Evolutionary conservation across 495 filamentous ascomycete species (phyloP).

Genomic region (Neurospora sp.): DNA sequence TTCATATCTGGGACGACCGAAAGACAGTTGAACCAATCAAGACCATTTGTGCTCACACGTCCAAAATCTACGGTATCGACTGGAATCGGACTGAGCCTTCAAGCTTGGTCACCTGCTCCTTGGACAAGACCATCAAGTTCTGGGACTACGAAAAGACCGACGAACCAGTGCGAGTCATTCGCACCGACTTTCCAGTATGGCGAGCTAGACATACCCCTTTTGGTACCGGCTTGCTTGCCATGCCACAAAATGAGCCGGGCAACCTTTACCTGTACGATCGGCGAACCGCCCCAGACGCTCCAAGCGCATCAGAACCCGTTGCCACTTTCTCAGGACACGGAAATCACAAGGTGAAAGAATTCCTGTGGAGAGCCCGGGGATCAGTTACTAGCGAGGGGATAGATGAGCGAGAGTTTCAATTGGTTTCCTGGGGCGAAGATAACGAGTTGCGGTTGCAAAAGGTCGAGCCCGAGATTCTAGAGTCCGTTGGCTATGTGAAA

Average conservation of each 20-base stretch:
- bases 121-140: constrained; percentile 89
- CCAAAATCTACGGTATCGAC: constrained; percentile 92
- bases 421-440: constrained; percentile 90
- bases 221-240: constrained; percentile 75
- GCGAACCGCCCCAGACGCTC: constrained; percentile 30
- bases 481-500: constrained; percentile 66
- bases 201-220: constrained; percentile 91
- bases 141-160: constrained; percentile 69
- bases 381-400: constrained; percentile 52
- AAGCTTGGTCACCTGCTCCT: constrained; percentile 73
- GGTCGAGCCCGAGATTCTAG: constrained; percentile 52
- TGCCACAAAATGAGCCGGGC: constrained; percentile 81
- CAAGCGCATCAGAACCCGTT: constrained; percentile 44
- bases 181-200: constrained; percentile 83
- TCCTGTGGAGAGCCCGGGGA: constrained; percentile 81
- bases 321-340: constrained; percentile 72
- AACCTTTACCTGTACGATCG: constrained; percentile 80
- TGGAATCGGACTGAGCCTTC: constrained; percentile 73
- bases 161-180: constrained; percentile 65
- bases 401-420: constrained; percentile 86
- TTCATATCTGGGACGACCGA: constrained; percentile 86
- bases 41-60: constrained; percentile 82
- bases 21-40: constrained; percentile 69
- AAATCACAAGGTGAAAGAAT: constrained; percentile 80
- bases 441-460: constrained; percentile 71